These are phyloP conservation scores for Sindora glabra DNA, from an alignment of 306 rosid genomes.

Conservation along the genomic window DNA sequence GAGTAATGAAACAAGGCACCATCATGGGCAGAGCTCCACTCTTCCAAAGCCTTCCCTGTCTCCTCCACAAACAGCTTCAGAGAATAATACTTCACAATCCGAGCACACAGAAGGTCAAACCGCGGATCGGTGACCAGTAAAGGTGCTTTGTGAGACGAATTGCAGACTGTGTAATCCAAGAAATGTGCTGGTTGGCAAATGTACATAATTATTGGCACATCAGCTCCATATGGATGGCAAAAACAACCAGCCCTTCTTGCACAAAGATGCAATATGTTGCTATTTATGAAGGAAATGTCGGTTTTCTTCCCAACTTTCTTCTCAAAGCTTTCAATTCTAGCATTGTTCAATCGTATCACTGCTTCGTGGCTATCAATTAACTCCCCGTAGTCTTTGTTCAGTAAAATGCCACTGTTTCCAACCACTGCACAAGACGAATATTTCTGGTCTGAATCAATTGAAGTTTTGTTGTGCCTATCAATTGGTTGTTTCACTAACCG, in stretches of 20 bases:
- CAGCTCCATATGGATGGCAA: constrained; percentile 79
- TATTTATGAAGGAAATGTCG: constrained; percentile 73
- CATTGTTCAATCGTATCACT: constrained; percentile 85
- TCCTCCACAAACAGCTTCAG: constrained; percentile 65
- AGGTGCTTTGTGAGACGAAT: constrained; percentile 61
- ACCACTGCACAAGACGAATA: constrained; percentile 80
- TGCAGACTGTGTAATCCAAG: constrained; percentile 75
- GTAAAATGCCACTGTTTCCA: constrained; percentile 90
- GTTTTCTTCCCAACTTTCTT: constrained; percentile 78
- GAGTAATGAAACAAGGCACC: constrained; percentile 77
- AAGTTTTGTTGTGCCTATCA: constrained; percentile 31
- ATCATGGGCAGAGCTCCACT: constrained; percentile 72
- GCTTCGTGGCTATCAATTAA: constrained; percentile 66
- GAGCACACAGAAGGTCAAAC: constrained; percentile 63
- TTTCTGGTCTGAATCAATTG: constrained; percentile 13
- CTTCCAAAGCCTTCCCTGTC: constrained; percentile 57
- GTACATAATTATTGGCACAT: constrained; percentile 75
- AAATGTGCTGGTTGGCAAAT: constrained; percentile 87
- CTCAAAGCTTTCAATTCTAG: constrained; percentile 43
- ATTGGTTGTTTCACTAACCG: constrained; percentile 44
- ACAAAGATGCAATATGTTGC: constrained; percentile 83
- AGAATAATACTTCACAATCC: constrained; percentile 90
- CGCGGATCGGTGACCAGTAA: constrained; percentile 74
- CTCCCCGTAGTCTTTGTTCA: constrained; percentile 51
- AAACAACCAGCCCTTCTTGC: constrained; percentile 75